Base-by-base conservation (phyloP, 345 rosid genomes). In the Erysimum cheiranthoides region DNA sequence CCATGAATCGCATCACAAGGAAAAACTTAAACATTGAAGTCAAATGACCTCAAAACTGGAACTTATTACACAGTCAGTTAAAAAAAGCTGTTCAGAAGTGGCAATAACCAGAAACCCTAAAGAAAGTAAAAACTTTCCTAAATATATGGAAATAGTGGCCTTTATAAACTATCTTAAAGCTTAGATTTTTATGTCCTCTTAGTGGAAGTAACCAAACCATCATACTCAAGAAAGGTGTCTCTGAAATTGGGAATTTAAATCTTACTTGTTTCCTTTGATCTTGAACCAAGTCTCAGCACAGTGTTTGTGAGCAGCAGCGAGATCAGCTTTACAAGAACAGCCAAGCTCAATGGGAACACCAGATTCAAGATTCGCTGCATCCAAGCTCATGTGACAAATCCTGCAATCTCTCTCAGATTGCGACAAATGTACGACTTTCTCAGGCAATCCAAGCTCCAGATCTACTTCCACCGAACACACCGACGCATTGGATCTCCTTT, bases 211-310 rank as follows among this genome's bases (percentile, higher is more conserved):
- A 45, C 43, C 38, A 62, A 70, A 62, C 27, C 42, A 50, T 8
- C 42, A 16, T 39, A 61, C 16, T 58, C 38, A 69, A 5, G 10
- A 61, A 51, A 61, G 4, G 5, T 51, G 6, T 10, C 2, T 30
- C 46, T 14, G 58, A 47, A 36, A 14, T 16, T 46, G 30, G 59
- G 59, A 14, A 4, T 31, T 10, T 57, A 7, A 1, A 3, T 80
- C 89, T 84, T 77, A 90, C 98, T 80, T 90, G 87, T 89, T 88
- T 72, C 98, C 96, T 61, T 81, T 89, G 52, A 93, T 90, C 81
- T 86, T 90, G 85, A 90, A 93, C 98, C 97, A 93, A 72, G 97
- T 82, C 73, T 93, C 93, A 52, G 98, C 97, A 84, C 98, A 93
- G 12, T 85, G 93, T 17, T 85, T 88, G 39, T 93, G 98, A 17